Conservation (phyloP, 768 basidiomycete species). For the Russula sp. region DNA sequence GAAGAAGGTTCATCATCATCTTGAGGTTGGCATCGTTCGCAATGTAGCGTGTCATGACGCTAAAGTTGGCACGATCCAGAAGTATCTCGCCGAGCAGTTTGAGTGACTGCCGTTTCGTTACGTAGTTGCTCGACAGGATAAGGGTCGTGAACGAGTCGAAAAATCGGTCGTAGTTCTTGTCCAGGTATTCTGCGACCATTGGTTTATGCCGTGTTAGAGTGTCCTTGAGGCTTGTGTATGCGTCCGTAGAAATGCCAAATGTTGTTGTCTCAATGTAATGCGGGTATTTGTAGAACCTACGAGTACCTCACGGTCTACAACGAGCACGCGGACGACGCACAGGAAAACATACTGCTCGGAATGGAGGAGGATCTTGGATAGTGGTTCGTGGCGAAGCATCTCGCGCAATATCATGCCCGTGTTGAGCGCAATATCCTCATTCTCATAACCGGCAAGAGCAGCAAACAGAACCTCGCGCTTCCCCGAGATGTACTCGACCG, state of each 20-base stretch:
- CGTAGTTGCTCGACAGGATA: conserved; percentile 91
- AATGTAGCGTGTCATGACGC: conserved; percentile 97
- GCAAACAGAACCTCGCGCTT: conserved; percentile 77
- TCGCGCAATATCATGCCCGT: conserved; percentile 98
- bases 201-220: conserved; percentile 94
- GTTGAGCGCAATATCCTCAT: conserved; percentile 93
- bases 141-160: conserved; percentile 92
- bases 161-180: conserved; percentile 96
- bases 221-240: conserved; percentile 96
- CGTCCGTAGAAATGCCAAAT: conserved; percentile 97
- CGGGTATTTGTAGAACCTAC: conserved; percentile 92
- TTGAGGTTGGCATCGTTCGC: conserved; percentile 92
- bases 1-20: conserved; percentile 99
- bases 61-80: conserved; percentile 96
- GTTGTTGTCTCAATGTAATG: conserved; percentile 96
- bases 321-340: neutral
- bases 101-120: conserved; percentile 98
- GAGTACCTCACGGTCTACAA: neutral
- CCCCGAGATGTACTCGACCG: conserved; percentile 84
- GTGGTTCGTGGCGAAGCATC: conserved; percentile 88
- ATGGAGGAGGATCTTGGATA: conserved; percentile 83
- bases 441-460: conserved; percentile 85
- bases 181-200: conserved; percentile 96
- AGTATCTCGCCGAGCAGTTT: conserved; percentile 97
- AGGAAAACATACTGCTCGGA: conserved; percentile 75